Conservation (phyloP, 192 early-diverging fungal genomes). For the Linnemannia schmuckeri region DNA sequence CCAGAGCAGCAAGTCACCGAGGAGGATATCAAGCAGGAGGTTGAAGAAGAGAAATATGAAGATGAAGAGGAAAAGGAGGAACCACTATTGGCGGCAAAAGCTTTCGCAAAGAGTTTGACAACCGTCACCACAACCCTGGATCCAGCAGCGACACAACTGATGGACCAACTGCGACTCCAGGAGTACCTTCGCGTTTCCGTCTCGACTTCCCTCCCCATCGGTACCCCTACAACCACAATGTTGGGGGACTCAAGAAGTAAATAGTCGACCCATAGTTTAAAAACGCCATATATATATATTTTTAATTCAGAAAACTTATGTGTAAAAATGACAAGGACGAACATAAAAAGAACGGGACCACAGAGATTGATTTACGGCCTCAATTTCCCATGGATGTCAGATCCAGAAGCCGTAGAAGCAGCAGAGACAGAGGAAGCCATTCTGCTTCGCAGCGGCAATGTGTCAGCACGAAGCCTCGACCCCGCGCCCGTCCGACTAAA, state of each 20-base stretch:
- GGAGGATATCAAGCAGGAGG: background rate
- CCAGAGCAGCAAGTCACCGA: background rate
- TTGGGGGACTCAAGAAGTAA: background rate
- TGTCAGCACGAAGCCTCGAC: background rate
- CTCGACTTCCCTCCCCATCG: background rate
- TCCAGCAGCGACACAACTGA: constrained; percentile 27
- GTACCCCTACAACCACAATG: background rate
- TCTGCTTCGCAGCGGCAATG: background rate
- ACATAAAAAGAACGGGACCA: background rate
- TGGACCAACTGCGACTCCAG: constrained; percentile 32
- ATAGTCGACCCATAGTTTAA: background rate
- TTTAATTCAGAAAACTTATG: background rate
- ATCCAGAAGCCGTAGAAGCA: background rate
- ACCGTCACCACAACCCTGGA: constrained; percentile 21
- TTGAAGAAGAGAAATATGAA: background rate
- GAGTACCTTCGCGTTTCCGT: constrained; percentile 17
- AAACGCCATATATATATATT: background rate
- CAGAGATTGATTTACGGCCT: background rate
- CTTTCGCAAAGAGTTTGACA: constrained; percentile 27
- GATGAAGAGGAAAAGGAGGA: background rate
- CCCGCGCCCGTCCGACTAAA: background rate
- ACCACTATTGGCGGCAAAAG: constrained; percentile 6
- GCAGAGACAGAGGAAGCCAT: background rate
- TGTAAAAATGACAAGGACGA: background rate
- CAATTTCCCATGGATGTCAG: background rate